These are phyloP conservation scores for Delitschia confertaspora DNA, from an alignment of 495 filamentous ascomycete species.

Conservation along the genomic window DNA sequence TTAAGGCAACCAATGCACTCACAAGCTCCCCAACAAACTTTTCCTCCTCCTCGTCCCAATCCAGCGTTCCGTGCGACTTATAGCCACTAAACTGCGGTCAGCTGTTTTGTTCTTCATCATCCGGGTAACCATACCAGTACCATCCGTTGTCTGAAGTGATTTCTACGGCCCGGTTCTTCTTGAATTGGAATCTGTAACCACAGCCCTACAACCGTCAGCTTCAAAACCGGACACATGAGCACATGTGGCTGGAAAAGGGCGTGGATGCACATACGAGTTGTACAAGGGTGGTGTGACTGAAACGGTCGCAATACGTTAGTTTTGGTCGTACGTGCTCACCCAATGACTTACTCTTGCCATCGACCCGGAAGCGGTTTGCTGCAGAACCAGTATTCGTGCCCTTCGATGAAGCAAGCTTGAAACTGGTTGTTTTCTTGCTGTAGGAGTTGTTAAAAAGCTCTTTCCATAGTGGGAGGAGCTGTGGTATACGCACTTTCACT, in stretches of 20 bases:
- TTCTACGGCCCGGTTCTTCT: background rate
- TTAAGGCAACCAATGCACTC: too few species aligned
- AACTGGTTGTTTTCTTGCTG: background rate
- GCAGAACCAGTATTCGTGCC: conserved; percentile 2
- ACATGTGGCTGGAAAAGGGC: background rate
- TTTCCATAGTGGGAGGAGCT: background rate
- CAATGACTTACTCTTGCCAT: background rate
- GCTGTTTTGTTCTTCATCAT: background rate
- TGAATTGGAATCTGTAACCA: background rate
- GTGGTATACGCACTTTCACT: too few species aligned
- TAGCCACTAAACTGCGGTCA: too few species aligned
- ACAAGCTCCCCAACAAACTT: background rate
- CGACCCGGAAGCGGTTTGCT: background rate
- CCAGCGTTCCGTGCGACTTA: background rate
- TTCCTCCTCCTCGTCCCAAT: background rate
- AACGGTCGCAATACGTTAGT: too few species aligned
- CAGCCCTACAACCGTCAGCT: background rate
- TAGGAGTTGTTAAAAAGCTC: too few species aligned
- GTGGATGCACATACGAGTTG: too few species aligned
- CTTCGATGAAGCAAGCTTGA: conserved; percentile 1
- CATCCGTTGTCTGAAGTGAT: conserved; percentile 2
- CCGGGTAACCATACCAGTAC: background rate
- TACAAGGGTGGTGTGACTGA: too few species aligned
- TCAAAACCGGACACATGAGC: background rate
- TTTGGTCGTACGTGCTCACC: too few species aligned